Evolutionary conservation across 1,284 basidiomycete genomes (phyloP), one percentile per base, ranked within the genome.

Genomic region (Anthracocystis panici-leucophaei): DNA sequence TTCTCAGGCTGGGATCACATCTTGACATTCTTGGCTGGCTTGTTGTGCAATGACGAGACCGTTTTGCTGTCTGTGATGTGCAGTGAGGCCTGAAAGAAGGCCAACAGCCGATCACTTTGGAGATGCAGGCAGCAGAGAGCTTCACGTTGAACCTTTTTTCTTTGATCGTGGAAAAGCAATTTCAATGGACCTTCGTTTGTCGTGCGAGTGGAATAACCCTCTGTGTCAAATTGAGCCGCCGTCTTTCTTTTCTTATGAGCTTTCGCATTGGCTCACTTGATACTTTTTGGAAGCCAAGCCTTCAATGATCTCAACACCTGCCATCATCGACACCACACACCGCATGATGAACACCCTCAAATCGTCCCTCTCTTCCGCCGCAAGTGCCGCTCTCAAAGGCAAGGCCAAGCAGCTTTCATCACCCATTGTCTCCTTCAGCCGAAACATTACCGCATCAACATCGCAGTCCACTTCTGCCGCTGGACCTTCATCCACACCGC

Each of bases 141-240:
- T 31, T 27, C 31, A 23, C 12, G 7, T 44, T 44, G 41, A 21
- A 16, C 16, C 29, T 31, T 20, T 20, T 21, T n/a, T n/a, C n/a
- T 21, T 1, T 27, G 33, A 16, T 20, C 20, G 42, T 50, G n/a
- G 21, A 12, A 18, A 52, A 9, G 8, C 4, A 38, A 33, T 11
- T 10, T 18, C 20, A 14, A 27, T 6, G 20, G 29, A 25, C n/a
- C 48, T 18, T 16, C 3, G 25, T 31, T 3, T 66, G 41, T 42
- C 67, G 67, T 64, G 61, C 67, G 67, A 69, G 49, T 64, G 53
- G 61, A 69, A 63, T 60, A 54, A 59, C 20, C 20, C 29, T 20
- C 27, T 12, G 23, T 53, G 7, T 46, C 50, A 29, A 41, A 40
- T 48, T 49, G n/a, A n/a, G 35, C 38, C 48, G n/a, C 54, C 20